Evolutionary conservation across 2,329 filamentous ascomycete species (phyloP), one percentile per base, ranked within the genome.

Genomic region (Cordyceps farinosa): DNA sequence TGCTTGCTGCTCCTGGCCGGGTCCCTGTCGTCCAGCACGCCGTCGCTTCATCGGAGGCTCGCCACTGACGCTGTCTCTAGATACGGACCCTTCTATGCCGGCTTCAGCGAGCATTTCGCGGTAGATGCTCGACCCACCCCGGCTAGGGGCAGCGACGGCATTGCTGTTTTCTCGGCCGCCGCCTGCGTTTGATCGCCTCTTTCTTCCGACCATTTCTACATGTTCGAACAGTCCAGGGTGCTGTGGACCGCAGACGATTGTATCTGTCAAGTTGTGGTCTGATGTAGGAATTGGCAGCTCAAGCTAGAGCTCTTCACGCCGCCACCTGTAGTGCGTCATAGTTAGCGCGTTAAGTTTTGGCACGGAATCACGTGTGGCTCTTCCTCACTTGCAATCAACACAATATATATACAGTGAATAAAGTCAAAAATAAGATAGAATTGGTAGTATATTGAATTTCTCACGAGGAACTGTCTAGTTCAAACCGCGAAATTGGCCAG

Each of bases 41-140:
- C 73, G 73, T 17, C 76, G 74, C 66, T 81, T 79, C 40, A 75
- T 63, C 1, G 80, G 79, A 55, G 76, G 73, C 64, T 79, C 77
- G 3, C 74, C 69, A 52, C 67, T 71, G 67, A 63, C 68, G 55
- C 61, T 67, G 32, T 67, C 62, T 32, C 53, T 22, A 29, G 50
- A 47, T 32, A 62, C 65, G 30, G 66, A 62, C 32, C 70, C 63
- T 48, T 71, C 70, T 34, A 81, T 73, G n/a, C 80, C 77, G n/a
- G 77, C 81, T 66, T 83, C 80, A 13, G 72, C 72, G 40, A 84
- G 75, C 80, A 84, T 80, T 65, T 82, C 76, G 48, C 71, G 74
- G 67, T 83, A 83, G 40, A 84, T 75, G 34, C 78, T 72, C 29
- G 76, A 75, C 10, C 69, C 71, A n/a, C 67, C 69, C 22, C 68